These are phyloP conservation scores for Penicillium waksmanii DNA, from an alignment of 495 filamentous ascomycete genomes.

Conservation along the genomic window DNA sequence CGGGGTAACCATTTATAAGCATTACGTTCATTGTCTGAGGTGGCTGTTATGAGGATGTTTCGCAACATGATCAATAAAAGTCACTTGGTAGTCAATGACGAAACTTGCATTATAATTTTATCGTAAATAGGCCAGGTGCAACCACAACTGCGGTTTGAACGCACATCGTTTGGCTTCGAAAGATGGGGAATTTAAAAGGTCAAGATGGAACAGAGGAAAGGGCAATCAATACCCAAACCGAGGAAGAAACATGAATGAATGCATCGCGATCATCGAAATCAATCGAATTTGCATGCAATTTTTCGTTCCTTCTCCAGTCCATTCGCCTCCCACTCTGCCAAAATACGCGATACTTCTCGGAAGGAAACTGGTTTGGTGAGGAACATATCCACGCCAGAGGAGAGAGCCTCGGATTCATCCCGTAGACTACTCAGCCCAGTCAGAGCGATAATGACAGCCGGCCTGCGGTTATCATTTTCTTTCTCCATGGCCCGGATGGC, in stretches of 20 bases:
- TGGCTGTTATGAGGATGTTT: conserved; percentile 17
- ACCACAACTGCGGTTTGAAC: not conserved
- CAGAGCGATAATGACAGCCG: conserved; percentile 67
- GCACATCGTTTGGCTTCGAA: not conserved
- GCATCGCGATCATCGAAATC: not conserved
- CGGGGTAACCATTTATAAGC: not conserved
- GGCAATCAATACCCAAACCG: too few species aligned
- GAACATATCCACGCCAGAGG: conserved; percentile 71
- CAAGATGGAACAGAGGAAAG: not conserved
- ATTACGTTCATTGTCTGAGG: conserved; percentile 17
- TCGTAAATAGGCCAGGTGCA: not conserved
- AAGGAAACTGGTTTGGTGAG: conserved; percentile 72
- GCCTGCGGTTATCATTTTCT: conserved; percentile 37
- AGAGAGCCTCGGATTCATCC: conserved; percentile 68
- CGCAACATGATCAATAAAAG: conserved; percentile 16
- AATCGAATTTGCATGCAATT: not conserved
- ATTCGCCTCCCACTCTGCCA: conserved; percentile 52
- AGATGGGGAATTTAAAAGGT: not conserved
- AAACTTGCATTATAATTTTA: not conserved
- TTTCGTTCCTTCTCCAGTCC: conserved; percentile 21
- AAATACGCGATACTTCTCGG: conserved; percentile 49
- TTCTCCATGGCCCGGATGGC: conserved; percentile 66
- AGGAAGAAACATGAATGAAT: not conserved
- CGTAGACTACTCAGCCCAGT: conserved; percentile 67
- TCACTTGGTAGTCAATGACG: conserved; percentile 11